These are phyloP conservation scores for Trifolium repens DNA, from an alignment of 306 rosid species.

Conservation along the genomic window DNA sequence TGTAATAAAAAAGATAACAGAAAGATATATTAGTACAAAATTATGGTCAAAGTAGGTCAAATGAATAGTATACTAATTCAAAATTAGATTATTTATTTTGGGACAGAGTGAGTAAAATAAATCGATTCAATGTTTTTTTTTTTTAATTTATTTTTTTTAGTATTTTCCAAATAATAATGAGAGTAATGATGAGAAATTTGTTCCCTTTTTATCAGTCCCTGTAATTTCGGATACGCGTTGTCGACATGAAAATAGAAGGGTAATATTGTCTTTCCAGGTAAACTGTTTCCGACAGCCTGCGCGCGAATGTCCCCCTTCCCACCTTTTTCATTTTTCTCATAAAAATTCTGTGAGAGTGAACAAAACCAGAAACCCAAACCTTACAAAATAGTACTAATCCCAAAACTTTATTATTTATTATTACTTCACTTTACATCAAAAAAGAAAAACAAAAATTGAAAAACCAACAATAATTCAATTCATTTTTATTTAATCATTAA, in stretches of 20 bases:
- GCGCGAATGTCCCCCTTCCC: slow-evolving; percentile 65
- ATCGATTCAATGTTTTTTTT: too few relatives aligned
- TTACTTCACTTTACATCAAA: neutral
- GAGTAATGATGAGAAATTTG: neutral
- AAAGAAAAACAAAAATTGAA: neutral
- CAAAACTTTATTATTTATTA: neutral
- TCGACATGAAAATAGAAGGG: slow-evolving; percentile 42
- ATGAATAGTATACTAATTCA: too few relatives aligned
- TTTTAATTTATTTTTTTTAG: too few relatives aligned
- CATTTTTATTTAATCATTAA: neutral
- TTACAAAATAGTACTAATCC: neutral
- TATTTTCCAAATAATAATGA: too few relatives aligned
- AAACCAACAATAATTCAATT: slow-evolving; percentile 8
- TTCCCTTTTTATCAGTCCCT: slow-evolving; percentile 30
- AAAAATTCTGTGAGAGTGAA: slow-evolving; percentile 8
- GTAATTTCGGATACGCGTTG: slow-evolving; percentile 54
- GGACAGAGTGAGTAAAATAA: too few relatives aligned
- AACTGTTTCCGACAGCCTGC: slow-evolving; percentile 65
- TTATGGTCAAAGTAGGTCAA: too few relatives aligned
- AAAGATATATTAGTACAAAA: too few relatives aligned
- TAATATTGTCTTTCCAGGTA: slow-evolving; percentile 35
- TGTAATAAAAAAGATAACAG: too few relatives aligned
- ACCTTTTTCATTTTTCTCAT: slow-evolving; percentile 14
- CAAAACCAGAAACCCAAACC: slow-evolving; percentile 3
- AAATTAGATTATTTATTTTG: too few relatives aligned